phyloP scores from a whole-genome alignment of 805 yeast genomes.

The Pichia heedii region DNA sequence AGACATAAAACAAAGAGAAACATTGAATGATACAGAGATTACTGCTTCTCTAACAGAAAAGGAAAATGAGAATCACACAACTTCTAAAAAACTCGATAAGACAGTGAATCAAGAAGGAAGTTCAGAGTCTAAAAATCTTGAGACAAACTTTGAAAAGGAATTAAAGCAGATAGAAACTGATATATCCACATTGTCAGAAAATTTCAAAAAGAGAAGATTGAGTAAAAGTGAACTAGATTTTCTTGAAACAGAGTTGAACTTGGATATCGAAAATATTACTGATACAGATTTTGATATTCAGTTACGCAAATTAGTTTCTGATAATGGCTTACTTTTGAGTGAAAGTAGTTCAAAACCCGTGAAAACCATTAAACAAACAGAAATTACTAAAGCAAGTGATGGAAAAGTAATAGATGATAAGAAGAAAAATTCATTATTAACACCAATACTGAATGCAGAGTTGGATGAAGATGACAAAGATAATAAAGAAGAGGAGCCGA shows the following conservation, averaged over 20 bases:
- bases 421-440: not conserved
- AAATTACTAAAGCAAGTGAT: not conserved
- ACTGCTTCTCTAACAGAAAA: too few relatives aligned
- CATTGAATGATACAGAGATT: too few relatives aligned
- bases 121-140: constrained; percentile 1
- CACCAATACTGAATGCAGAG: too few relatives aligned
- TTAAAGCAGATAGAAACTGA: constrained; percentile 12
- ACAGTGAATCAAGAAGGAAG: not conserved
- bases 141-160: constrained; percentile 8
- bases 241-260: constrained; percentile 18
- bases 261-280: constrained; percentile 20
- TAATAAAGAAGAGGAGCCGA: too few relatives aligned
- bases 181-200: constrained; percentile 3
- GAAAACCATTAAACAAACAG: not conserved
- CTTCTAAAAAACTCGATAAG: too few relatives aligned
- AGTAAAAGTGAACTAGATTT: constrained; percentile 17
- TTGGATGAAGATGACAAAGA: not conserved
- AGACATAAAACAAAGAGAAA: too few relatives aligned
- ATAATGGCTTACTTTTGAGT: not conserved
- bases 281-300: constrained; percentile 25
- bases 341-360: not conserved
- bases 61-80: too few relatives aligned
- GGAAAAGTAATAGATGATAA: too few relatives aligned
- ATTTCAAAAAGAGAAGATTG: constrained; percentile 8
- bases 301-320: constrained; percentile 20